Base-by-base conservation (phyloP, 2,329 filamentous ascomycete species). In the Cryoendolithus antarcticus region DNA sequence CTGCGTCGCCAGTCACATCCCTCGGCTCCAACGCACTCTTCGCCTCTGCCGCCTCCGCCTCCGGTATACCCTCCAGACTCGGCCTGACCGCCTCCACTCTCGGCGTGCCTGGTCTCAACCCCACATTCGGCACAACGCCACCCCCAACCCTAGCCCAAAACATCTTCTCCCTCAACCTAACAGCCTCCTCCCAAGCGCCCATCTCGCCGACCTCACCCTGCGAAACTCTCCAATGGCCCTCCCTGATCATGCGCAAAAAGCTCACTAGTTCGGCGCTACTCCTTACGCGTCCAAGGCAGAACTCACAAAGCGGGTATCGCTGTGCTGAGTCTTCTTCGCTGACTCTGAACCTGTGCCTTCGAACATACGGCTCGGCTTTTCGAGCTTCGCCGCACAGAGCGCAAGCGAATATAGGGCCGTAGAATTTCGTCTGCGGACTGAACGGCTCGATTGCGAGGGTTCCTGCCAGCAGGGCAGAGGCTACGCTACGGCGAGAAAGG, bases 91-190 rank as follows among this genome's bases (percentile, higher is more conserved):
- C 41, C 32, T 42, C 41, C 2, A 41, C 8, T 4, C 31, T 32
- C 24, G 34, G 40, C n/a, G 33, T 41, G 4, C 30, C 35, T n/a
- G 35, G 30, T 32, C 36, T 34, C 6, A 34, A 24, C 7, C 6
- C 29, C 15, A 48, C 66, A 9, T 73, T 67, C 1, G 89, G 91
- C 9, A 96, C 65, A 2, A 98, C 86, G 9, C 91, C 91, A 21
- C 88, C 91, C 19, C 89, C 89, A 38, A 98, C 77, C 40, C 91
- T 75, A 37, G 84, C 77, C 91, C 91, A 98, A 58, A 98, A 98
- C 82, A 98, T 94, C 50, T 89, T 80, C 59, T 98, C 91, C 37
- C 91, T 73, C 35, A 96, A 63, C 24, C 82, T 76, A 8, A 95
- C 82, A 41, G 86, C 86, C 65, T 98, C 91, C 57, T 96, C 89